These are phyloP conservation scores for Pontederia paniculata DNA, from an alignment of 176 grass and related monocot species.

Conservation along the genomic window DNA sequence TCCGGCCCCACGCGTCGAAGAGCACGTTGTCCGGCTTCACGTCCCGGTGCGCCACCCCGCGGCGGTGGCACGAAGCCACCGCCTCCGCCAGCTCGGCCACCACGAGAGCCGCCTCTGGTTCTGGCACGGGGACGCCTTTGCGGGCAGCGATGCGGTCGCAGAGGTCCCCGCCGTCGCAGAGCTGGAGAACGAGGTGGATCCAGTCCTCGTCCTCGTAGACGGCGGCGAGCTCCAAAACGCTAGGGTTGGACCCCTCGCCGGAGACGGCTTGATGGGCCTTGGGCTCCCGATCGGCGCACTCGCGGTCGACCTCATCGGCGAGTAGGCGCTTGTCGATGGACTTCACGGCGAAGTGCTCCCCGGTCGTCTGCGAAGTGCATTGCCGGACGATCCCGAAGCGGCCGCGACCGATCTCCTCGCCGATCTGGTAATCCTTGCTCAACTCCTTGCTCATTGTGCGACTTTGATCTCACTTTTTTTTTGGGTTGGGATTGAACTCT, in stretches of 20 bases:
- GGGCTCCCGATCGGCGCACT: conserved; percentile 48
- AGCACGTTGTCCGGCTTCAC: conserved; percentile 83
- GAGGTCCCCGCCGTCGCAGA: conserved; percentile 23
- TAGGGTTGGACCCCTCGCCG: conserved; percentile 26
- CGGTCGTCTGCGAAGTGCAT: conserved; percentile 39
- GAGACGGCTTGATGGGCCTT: conserved; percentile 34
- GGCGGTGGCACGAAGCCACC: conserved; percentile 51
- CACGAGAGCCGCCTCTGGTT: conserved; percentile 31
- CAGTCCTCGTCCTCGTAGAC: conserved; percentile 42
- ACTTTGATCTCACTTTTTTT: too few relatives aligned
- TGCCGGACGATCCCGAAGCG: conserved; percentile 66
- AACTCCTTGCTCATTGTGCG: conserved; percentile 45
- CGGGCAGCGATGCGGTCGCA: conserved; percentile 37
- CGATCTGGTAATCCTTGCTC: conserved; percentile 45
- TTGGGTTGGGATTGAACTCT: too few relatives aligned
- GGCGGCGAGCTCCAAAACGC: conserved; percentile 38
- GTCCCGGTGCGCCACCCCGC: conserved; percentile 62
- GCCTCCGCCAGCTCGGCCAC: conserved; percentile 42
- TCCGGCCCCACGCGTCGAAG: conserved; percentile 19
- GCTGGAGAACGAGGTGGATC: conserved; percentile 68
- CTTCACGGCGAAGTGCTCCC: conserved; percentile 47
- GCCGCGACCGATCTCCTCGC: conserved; percentile 60
- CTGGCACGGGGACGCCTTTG: conserved; percentile 34
- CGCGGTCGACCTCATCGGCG: conserved; percentile 50
- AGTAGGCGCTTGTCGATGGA: conserved; percentile 48